phyloP scores from a whole-genome alignment of 2,329 filamentous ascomycete genomes.

The Metarhizium brunneum region DNA sequence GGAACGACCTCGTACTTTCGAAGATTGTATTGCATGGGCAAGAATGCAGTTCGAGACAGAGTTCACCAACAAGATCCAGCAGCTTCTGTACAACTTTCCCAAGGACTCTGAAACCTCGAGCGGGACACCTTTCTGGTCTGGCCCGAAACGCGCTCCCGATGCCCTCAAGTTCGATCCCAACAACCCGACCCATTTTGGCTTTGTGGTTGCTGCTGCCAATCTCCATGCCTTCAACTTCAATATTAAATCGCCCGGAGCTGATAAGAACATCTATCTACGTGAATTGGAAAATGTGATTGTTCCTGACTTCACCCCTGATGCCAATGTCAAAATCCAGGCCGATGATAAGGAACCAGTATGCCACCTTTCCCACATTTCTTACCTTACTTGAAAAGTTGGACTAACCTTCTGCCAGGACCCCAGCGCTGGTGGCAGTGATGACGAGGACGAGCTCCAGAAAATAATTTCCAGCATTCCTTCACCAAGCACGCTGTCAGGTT shows the following conservation, averaged over 20 bases:
- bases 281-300: slow-evolving; percentile 90
- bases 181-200: slow-evolving; percentile 80
- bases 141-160: slow-evolving; percentile 92
- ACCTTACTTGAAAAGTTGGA: neutral
- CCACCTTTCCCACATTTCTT: neutral
- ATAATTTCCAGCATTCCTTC: slow-evolving; percentile 66
- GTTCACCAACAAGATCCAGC: slow-evolving; percentile 93
- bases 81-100: slow-evolving; percentile 93
- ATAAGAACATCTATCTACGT: slow-evolving; percentile 63
- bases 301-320: slow-evolving; percentile 85
- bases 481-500: slow-evolving; percentile 73
- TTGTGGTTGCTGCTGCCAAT: slow-evolving; percentile 80
- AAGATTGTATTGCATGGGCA: slow-evolving; percentile 95
- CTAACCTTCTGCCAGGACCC: slow-evolving; percentile 50
- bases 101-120: slow-evolving; percentile 84
- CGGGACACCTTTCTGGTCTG: slow-evolving; percentile 94
- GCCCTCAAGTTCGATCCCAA: slow-evolving; percentile 79
- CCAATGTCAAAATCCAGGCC: slow-evolving; percentile 91
- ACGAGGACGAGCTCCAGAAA: slow-evolving; percentile 65
- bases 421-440: slow-evolving; percentile 63
- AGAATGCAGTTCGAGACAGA: slow-evolving; percentile 90
- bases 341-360: slow-evolving; percentile 82
- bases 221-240: slow-evolving; percentile 97
- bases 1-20: slow-evolving; percentile 83
- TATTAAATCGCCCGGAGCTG: slow-evolving; percentile 70